These are phyloP conservation scores for Taphrina confusa DNA, from an alignment of 1,139 yeast genomes.

Conservation along the genomic window DNA sequence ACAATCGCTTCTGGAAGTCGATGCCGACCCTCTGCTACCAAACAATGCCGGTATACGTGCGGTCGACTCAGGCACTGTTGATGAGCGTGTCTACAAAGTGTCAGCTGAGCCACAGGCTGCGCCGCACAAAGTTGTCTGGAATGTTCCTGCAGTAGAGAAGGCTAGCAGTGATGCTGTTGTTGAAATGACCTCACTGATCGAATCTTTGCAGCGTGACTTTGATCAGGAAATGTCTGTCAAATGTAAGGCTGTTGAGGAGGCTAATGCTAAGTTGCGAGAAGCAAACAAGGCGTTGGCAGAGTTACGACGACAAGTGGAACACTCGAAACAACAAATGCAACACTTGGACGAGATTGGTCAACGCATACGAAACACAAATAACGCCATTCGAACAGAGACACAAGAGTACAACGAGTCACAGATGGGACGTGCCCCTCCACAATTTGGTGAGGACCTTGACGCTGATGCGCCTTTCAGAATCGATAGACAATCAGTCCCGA, in stretches of 20 bases:
- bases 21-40: constrained; percentile 76
- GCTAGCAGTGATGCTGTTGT: constrained; percentile 41
- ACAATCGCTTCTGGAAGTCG: constrained; percentile 75
- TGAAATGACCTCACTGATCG: constrained; percentile 49
- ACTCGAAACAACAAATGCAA: constrained; percentile 52
- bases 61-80: constrained; percentile 68
- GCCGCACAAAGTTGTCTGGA: not conserved
- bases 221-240: constrained; percentile 54
- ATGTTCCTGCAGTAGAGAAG: constrained; percentile 10
- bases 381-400: constrained; percentile 12
- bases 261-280: constrained; percentile 55
- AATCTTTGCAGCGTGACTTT: constrained; percentile 50
- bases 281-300: constrained; percentile 54
- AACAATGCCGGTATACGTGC: constrained; percentile 87
- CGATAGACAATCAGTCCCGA: constrained; percentile 44
- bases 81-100: not conserved
- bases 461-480: constrained; percentile 31
- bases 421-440: constrained; percentile 44
- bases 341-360: constrained; percentile 60
- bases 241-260: constrained; percentile 51
- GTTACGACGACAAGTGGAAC: constrained; percentile 52
- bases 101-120: not conserved
- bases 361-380: constrained; percentile 55
- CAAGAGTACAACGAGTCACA: constrained; percentile 14
- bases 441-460: constrained; percentile 20